Conservation (phyloP, 2,329 filamentous ascomycete species). For the Claviceps maximensis region DNA sequence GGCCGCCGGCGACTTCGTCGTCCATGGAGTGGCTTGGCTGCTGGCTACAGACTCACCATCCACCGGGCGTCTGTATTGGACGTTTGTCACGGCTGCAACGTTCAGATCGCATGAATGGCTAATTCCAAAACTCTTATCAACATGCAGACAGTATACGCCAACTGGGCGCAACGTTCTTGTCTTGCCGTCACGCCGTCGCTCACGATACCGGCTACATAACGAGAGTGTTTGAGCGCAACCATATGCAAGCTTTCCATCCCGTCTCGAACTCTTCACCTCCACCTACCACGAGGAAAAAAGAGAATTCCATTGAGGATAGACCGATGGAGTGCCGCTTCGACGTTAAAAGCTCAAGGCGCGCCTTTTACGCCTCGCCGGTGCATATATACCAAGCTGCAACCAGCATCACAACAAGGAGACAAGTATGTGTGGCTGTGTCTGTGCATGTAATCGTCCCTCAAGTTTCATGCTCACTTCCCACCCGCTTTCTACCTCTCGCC, state of each 20-base stretch:
- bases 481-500: not conserved
- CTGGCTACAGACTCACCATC: too few species aligned
- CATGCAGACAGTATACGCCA: not conserved
- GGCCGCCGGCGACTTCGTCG: too few species aligned
- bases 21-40: too few species aligned
- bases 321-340: not conserved
- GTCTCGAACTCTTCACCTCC: not conserved
- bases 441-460: not conserved
- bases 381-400: not conserved
- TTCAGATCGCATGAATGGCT: too few species aligned
- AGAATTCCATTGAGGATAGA: not conserved
- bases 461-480: not conserved
- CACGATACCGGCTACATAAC: not conserved
- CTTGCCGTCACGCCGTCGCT: not conserved
- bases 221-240: not conserved
- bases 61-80: too few species aligned
- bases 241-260: not conserved
- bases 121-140: too few species aligned
- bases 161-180: not conserved
- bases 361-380: not conserved
- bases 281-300: not conserved
- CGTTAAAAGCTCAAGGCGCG: not conserved
- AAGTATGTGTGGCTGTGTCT: not conserved
- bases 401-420: not conserved
- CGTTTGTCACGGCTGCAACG: not conserved